Conservation (phyloP, 1,284 basidiomycete species). For the Wallemia hederae region DNA sequence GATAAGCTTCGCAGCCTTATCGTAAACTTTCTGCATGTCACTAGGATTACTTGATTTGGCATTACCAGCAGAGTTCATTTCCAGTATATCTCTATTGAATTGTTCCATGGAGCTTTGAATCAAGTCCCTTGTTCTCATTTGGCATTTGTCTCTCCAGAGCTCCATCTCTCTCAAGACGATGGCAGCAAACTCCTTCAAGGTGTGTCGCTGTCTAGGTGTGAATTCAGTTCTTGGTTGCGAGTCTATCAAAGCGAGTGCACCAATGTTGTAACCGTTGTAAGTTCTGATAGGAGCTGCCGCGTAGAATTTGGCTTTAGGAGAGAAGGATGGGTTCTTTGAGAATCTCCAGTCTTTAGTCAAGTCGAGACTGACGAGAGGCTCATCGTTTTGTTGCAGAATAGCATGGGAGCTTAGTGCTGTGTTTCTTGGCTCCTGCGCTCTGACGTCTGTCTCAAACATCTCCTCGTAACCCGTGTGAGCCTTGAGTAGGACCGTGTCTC, state of each 20-base stretch:
- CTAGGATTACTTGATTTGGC: constrained; percentile 9
- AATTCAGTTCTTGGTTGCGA: constrained; percentile 59
- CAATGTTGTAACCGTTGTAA: constrained; percentile 65
- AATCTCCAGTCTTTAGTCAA: constrained; percentile 64
- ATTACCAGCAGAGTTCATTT: constrained; percentile 32
- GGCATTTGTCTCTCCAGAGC: constrained; percentile 75
- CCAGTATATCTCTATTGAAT: constrained; percentile 77
- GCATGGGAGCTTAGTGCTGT: constrained; percentile 55
- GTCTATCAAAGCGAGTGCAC: constrained; percentile 60
- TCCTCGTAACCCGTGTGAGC: constrained; percentile 15
- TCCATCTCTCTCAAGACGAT: constrained; percentile 91
- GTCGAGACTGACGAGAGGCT: constrained; percentile 63
- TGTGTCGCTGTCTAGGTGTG: constrained; percentile 60
- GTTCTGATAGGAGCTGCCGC: constrained; percentile 71
- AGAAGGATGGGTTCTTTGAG: constrained; percentile 40
- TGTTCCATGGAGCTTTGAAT: constrained; percentile 89
- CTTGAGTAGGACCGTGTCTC: constrained; percentile 5
- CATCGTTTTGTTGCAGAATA: constrained; percentile 51
- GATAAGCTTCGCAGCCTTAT: constrained; percentile 58
- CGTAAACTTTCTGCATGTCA: constrained; percentile 55
- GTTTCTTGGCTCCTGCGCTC: constrained; percentile 25
- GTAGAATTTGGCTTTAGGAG: constrained; percentile 46
- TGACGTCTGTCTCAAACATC: constrained; percentile 26
- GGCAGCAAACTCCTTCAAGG: constrained; percentile 78
- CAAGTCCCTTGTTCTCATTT: constrained; percentile 59